Base-by-base conservation (phyloP, 805 yeast species). In the Zygotorulaspora florentina region DNA sequence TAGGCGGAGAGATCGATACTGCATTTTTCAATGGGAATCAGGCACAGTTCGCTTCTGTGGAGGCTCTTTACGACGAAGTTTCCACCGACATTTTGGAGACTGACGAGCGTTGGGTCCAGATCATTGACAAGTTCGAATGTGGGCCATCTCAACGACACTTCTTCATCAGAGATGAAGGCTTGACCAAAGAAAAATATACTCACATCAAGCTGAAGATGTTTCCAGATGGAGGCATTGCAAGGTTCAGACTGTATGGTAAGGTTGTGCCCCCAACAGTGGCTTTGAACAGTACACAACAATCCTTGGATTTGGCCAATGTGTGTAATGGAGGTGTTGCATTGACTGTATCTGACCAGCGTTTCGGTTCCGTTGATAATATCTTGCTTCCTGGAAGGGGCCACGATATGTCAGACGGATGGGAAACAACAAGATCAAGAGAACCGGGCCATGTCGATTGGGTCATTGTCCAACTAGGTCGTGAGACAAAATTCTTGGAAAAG, bases 391-490 rank as follows among this genome's bases (percentile, higher is more conserved):
- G 98, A 12, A 80, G 97, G 50, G 99, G 99, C 42, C 79, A 76
- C 57, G 96, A 91, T 66, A 91, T 91, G 98, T 80, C 93, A 41
- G 98, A 93, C 62, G 99, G 99, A 11, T 91, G 99, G 99, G 99
- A 91, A 65, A 91, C 99, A 18, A 80, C 79, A 57, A 80, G 99
- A 64, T 88, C 96, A 1, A 77, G 98, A 64, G 73, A 70, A 10
- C 78, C 81, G 3, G 89, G 87, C 36, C 98, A 91, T 64, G 81
- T 78, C 31, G 99, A 91, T 71, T 91, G 96, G 96, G 96, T 81
- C 2, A 77, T 87, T 42, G 77, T 91, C 47, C 79, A 83, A 56
- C 75, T 91, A 43, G 97, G 96, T 15, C 79, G 83, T 28, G 59
- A 64, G 36, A 73, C 87, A 3, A 72, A 72, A 12, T 52, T 56